Evolutionary conservation across 2,329 filamentous ascomycete species (phyloP).

Genomic region (Phialemoniopsis sp.): DNA sequence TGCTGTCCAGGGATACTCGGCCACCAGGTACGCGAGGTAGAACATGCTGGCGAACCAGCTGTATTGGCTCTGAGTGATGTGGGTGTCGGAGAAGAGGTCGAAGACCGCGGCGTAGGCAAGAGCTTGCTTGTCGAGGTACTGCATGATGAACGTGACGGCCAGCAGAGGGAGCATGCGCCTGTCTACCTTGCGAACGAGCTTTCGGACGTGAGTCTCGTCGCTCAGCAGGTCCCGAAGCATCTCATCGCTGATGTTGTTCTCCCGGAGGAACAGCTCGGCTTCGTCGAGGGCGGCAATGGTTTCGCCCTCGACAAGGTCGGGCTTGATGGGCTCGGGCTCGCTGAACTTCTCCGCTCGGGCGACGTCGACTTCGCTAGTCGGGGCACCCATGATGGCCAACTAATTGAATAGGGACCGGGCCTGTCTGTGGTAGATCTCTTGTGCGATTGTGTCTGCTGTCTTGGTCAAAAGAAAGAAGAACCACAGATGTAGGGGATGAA

Average conservation of each 20-base stretch:
- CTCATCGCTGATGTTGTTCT: conserved; percentile 5
- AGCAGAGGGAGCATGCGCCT: conserved; percentile 46
- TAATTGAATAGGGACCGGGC: too few relatives aligned
- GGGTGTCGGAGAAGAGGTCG: conserved; percentile 44
- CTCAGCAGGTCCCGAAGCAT: conserved; percentile 28
- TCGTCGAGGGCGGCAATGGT: conserved; percentile 7
- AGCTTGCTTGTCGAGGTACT: conserved; percentile 54
- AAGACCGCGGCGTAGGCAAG: conserved; percentile 30
- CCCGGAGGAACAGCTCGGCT: conserved; percentile 9
- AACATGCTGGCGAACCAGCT: conserved; percentile 8
- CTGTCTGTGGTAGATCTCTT: too few relatives aligned
- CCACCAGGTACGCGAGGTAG: conserved; percentile 4
- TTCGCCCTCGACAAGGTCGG: conserved; percentile 1
- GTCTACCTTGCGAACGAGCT: conserved; percentile 41
- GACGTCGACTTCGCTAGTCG: too few relatives aligned
- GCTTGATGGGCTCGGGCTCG: too few relatives aligned
- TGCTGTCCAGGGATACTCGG: background rate
- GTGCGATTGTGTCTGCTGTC: too few relatives aligned
- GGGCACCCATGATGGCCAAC: too few relatives aligned
- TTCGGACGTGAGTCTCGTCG: conserved; percentile 26
- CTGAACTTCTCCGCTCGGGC: too few relatives aligned
- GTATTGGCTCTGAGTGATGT: conserved; percentile 28
- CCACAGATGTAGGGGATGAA: too few relatives aligned
- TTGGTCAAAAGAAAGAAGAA: too few relatives aligned
- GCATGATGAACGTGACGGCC: conserved; percentile 42